Percentiles rank a stretch among this genome's conserved stretches.
phyloP scores from a whole-genome alignment of 192 early-diverging fungal species.

The Lunasporangiospora selenospora region DNA sequence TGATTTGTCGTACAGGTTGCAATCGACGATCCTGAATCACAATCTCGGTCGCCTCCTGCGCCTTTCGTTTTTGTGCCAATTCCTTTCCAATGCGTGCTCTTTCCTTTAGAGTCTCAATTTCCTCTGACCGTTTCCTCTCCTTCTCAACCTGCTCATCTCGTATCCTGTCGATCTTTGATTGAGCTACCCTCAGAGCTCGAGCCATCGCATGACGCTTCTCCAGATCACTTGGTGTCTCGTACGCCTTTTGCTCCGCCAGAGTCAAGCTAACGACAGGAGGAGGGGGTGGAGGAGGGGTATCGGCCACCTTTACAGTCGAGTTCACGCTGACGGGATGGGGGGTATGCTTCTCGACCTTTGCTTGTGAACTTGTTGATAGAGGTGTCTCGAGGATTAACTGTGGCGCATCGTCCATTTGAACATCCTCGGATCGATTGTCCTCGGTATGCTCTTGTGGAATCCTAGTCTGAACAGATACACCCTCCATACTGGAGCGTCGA shows the following conservation, averaged over 20 bases:
- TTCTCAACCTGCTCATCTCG: constrained; percentile 10
- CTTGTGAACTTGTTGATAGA: too few species aligned
- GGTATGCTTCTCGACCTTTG: too few species aligned
- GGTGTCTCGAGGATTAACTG: too few species aligned
- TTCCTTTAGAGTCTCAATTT: constrained; percentile 30
- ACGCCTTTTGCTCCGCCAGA: constrained; percentile 2
- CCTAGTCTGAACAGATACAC: too few species aligned
- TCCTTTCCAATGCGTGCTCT: constrained; percentile 15
- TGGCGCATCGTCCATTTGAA: constrained; percentile 4
- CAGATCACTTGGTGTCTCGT: constrained; percentile 9
- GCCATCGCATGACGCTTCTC: constrained; percentile 16
- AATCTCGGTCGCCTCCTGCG: constrained; percentile 19
- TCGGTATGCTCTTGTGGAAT: too few species aligned
- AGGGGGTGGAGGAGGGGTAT: background rate
- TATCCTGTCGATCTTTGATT: constrained; percentile 5
- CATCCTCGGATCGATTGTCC: constrained; percentile 4
- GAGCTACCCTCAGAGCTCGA: constrained; percentile 8
- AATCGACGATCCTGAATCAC: constrained; percentile 34
- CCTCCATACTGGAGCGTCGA: too few species aligned
- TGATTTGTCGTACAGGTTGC: constrained; percentile 35
- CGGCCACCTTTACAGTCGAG: background rate
- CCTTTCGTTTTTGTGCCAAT: constrained; percentile 15
- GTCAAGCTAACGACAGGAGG: background rate
- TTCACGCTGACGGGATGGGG: too few species aligned
- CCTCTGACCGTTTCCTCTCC: constrained; percentile 12